These are phyloP conservation scores for Dipteronia dyeriana DNA, from an alignment of 345 rosid genomes.

Conservation along the genomic window DNA sequence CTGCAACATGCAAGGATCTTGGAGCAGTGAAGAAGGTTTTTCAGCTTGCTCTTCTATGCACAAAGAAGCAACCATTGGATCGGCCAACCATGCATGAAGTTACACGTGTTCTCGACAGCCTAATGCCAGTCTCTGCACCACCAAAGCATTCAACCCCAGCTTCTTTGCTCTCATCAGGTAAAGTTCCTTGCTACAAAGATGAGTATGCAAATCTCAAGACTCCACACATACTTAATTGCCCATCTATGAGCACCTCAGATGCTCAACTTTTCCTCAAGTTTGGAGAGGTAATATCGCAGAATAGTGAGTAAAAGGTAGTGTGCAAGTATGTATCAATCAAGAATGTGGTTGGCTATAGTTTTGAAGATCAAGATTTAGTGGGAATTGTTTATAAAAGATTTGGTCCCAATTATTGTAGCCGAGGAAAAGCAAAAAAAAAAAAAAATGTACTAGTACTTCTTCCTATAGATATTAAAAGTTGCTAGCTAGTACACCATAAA, in stretches of 20 bases:
- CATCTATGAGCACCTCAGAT: slow-evolving; percentile 96
- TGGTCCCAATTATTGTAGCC: slow-evolving; percentile 25
- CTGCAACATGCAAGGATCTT: slow-evolving; percentile 73
- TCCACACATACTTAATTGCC: slow-evolving; percentile 73
- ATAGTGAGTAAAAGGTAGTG: slow-evolving; percentile 41
- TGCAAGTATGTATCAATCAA: background rate
- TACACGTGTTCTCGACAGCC: slow-evolving; percentile 72
- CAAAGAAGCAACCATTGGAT: slow-evolving; percentile 78
- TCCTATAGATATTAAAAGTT: slow-evolving; percentile 16
- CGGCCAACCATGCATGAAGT: slow-evolving; percentile 95
- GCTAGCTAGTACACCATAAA: slow-evolving; percentile 6
- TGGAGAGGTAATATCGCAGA: slow-evolving; percentile 93
- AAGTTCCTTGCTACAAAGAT: slow-evolving; percentile 63
- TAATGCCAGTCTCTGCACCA: slow-evolving; percentile 38
- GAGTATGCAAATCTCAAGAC: slow-evolving; percentile 89
- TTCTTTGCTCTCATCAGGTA: slow-evolving; percentile 33
- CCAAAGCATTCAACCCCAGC: slow-evolving; percentile 44
- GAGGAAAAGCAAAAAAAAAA: background rate
- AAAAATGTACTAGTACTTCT: background rate
- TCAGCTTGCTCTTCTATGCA: slow-evolving; percentile 83
- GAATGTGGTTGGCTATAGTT: background rate
- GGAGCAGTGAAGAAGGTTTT: slow-evolving; percentile 84
- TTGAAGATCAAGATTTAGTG: background rate
- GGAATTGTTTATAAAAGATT: slow-evolving; percentile 23
- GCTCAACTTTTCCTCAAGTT: slow-evolving; percentile 89